phyloP scores from a whole-genome alignment of 345 rosid genomes.

The Draba incana region DNA sequence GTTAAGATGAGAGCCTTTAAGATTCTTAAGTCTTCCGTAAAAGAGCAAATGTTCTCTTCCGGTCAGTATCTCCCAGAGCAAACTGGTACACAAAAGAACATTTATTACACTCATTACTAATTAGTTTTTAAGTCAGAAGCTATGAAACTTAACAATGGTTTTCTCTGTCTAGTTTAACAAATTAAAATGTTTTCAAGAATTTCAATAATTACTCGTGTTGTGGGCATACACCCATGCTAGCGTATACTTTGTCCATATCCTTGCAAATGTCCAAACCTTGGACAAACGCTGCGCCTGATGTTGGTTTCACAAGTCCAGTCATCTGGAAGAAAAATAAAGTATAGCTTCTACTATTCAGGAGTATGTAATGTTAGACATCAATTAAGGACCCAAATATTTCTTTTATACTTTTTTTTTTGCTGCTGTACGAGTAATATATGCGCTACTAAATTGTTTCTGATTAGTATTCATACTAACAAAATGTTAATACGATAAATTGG shows the following conservation, averaged over 20 bases:
- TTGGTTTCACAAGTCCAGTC: slow-evolving; percentile 87
- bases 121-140: too few species aligned
- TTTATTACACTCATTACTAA: too few species aligned
- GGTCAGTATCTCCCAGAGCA: slow-evolving; percentile 92
- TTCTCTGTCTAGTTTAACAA: background rate
- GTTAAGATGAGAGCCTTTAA: slow-evolving; percentile 65
- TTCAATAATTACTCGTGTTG: slow-evolving; percentile 81
- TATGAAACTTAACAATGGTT: background rate
- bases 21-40: slow-evolving; percentile 96
- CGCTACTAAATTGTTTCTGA: too few species aligned
- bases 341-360: background rate
- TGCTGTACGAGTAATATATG: too few species aligned
- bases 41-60: slow-evolving; percentile 93
- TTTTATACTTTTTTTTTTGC: too few species aligned
- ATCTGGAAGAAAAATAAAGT: slow-evolving; percentile 51
- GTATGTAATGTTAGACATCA: background rate
- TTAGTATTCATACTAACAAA: too few species aligned
- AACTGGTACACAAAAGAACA: slow-evolving; percentile 46
- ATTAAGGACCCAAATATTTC: too few species aligned
- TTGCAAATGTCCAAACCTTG: slow-evolving; percentile 72
- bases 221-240: slow-evolving; percentile 97
- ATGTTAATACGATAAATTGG: too few species aligned
- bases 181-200: slow-evolving; percentile 29
- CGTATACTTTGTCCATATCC: slow-evolving; percentile 79
- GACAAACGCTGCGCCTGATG: slow-evolving; percentile 75